Evolutionary conservation across 2,329 filamentous ascomycete species (phyloP), one percentile per base, ranked within the genome.

Genomic region (Dothiorella sarmentorum): DNA sequence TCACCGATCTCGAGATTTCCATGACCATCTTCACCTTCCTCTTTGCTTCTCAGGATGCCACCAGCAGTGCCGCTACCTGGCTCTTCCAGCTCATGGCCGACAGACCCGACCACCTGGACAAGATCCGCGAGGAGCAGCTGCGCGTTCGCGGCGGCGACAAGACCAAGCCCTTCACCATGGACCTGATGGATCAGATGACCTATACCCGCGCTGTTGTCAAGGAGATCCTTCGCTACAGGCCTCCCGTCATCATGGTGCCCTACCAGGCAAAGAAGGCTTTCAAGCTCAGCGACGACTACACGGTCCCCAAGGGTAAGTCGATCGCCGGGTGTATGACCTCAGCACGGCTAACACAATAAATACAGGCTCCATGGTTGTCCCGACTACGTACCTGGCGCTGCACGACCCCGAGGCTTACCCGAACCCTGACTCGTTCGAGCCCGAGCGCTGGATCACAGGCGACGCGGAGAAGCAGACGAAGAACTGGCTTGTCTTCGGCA

Each of bases 401-500:
- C 92, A 94, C 71, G 94, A 97, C 67, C 89, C 91, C 37, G 91
- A 97, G 59, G 89, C 93, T 7, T 99, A 97, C 73, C 85, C 89
- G 56, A 88, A 94, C 69, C 91, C 94, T 2, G 93, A 97, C 68
- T 80, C 82, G 40, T 97, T 91, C 71, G 88, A 96, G 68, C 93
- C 93, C 2, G 91, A 97, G 65, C 85, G 93, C 67, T 97, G 94
- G 85, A 93, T 93, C 73, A 84, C 83, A 2, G 94, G 93, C 61
- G 89, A 92, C 67, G 94, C 93, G 11, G 92, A 96, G 75, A 85
- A 88, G 73, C 88, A 93, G 65, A 88, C 87, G 71, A 97, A 97
- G 87, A 99, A 97, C 80, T 97, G 87, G 81, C 82, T 99, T 53
- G 92, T 97, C 17, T 97, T 99, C 67, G 94, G 94, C 68, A 92